phyloP scores from a whole-genome alignment of 805 yeast genomes.

The Teunomyces funiuensis region DNA sequence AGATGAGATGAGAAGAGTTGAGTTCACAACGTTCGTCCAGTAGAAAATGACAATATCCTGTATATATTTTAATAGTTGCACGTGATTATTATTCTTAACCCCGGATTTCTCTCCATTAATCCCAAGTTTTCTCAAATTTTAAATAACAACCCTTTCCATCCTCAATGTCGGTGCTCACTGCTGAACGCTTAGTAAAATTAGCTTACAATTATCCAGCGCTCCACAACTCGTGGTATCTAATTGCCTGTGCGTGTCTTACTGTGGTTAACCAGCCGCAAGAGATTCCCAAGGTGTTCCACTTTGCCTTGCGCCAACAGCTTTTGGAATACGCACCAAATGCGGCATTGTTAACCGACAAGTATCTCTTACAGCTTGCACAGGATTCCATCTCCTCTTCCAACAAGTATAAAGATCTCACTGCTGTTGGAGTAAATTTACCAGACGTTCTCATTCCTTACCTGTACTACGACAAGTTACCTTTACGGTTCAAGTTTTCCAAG shows the following conservation, averaged over 20 bases:
- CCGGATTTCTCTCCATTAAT: conserved; percentile 6
- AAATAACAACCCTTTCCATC: neutral
- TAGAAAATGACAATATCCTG: neutral
- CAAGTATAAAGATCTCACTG: conserved; percentile 36
- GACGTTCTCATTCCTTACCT: conserved; percentile 41
- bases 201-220: conserved; percentile 56
- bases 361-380: conserved; percentile 35
- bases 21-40: too few species aligned
- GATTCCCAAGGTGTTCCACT: conserved; percentile 70
- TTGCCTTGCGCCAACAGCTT: conserved; percentile 53
- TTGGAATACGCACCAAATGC: conserved; percentile 29
- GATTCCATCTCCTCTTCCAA: conserved; percentile 41
- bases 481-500: conserved; percentile 32
- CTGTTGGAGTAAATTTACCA: conserved; percentile 44
- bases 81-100: neutral
- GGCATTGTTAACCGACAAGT: conserved; percentile 31
- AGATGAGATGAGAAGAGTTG: too few species aligned
- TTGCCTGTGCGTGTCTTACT: conserved; percentile 79
- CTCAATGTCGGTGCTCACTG: conserved; percentile 35
- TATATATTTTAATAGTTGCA: neutral
- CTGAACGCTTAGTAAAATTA: conserved; percentile 53
- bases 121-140: neutral
- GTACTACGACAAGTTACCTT: conserved; percentile 38
- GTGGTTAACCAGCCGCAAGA: conserved; percentile 83
- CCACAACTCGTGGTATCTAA: conserved; percentile 64